phyloP scores from a whole-genome alignment of 2,329 filamentous ascomycete genomes.

The Sporothrix inflata region DNA sequence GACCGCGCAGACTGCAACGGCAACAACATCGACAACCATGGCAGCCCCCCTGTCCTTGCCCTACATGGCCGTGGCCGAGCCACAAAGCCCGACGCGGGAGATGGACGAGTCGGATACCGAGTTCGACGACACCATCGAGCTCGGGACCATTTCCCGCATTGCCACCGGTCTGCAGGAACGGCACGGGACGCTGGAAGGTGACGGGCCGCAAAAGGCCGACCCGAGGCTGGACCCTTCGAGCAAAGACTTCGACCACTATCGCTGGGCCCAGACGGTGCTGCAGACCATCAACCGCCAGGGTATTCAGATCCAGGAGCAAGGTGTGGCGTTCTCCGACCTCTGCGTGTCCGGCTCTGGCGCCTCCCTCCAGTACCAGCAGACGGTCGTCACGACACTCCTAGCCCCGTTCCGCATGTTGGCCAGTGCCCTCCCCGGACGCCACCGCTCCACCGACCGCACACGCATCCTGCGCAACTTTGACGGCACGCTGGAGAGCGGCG shows the following conservation, averaged over 20 bases:
- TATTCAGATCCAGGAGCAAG: conserved; percentile 4
- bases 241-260: conserved; percentile 1
- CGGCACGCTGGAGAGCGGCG: conserved; percentile 57
- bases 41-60: not conserved
- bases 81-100: not conserved
- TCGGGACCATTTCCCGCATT: conserved; percentile 8
- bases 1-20: not conserved
- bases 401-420: conserved; percentile 44
- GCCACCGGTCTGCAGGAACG: not conserved
- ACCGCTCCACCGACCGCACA: conserved; percentile 51
- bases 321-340: not conserved
- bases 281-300: conserved; percentile 7
- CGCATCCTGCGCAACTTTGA: conserved; percentile 56
- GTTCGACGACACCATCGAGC: not conserved
- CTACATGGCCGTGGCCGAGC: not conserved
- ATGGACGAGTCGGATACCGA: not conserved
- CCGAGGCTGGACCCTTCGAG: not conserved
- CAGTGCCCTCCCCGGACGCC: conserved; percentile 40
- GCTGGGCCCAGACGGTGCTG: conserved; percentile 5
- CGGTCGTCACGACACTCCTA: conserved; percentile 62
- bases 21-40: not conserved
- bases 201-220: not conserved
- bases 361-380: conserved; percentile 68
- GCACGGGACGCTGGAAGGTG: not conserved
- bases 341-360: conserved; percentile 6